Conservation (phyloP, 305 asterid species). For the Fraxinus nigra region DNA sequence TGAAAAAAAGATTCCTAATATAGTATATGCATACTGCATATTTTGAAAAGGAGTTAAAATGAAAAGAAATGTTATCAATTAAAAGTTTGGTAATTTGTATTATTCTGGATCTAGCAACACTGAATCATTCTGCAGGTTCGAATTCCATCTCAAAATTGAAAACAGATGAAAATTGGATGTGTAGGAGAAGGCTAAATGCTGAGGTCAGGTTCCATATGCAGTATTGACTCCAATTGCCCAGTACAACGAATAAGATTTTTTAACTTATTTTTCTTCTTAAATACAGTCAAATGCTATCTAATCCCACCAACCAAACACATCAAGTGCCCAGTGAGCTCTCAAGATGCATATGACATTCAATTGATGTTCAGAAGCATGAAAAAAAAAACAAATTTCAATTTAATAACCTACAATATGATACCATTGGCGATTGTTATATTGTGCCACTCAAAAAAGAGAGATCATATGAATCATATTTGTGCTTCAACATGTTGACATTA, state of each 20-base stretch:
- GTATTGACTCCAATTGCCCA: not conserved
- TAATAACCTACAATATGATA: slow-evolving; percentile 32
- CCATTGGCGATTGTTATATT: slow-evolving; percentile 11
- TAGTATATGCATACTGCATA: too few species aligned
- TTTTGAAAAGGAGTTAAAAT: too few species aligned
- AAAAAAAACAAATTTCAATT: slow-evolving; percentile 1
- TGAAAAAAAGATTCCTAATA: too few species aligned
- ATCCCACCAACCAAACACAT: not conserved
- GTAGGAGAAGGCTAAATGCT: too few species aligned
- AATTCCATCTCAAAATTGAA: too few species aligned
- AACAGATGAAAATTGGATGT: too few species aligned
- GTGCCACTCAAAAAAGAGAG: slow-evolving; percentile 22
- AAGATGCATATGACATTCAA: not conserved
- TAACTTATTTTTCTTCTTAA: not conserved
- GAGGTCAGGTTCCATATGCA: too few species aligned
- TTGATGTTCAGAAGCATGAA: slow-evolving; percentile 16
- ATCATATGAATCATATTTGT: not conserved
- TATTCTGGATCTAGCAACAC: not conserved
- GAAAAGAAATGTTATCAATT: too few species aligned
- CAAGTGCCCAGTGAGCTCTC: slow-evolving; percentile 6
- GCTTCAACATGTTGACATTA: slow-evolving; percentile 19
- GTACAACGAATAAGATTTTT: not conserved
- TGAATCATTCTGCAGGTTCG: not conserved
- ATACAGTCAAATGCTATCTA: not conserved
- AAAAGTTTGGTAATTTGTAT: not conserved